These are phyloP conservation scores for Leptodontidium sp. DNA, from an alignment of 2,329 filamentous ascomycete species.

Conservation along the genomic window DNA sequence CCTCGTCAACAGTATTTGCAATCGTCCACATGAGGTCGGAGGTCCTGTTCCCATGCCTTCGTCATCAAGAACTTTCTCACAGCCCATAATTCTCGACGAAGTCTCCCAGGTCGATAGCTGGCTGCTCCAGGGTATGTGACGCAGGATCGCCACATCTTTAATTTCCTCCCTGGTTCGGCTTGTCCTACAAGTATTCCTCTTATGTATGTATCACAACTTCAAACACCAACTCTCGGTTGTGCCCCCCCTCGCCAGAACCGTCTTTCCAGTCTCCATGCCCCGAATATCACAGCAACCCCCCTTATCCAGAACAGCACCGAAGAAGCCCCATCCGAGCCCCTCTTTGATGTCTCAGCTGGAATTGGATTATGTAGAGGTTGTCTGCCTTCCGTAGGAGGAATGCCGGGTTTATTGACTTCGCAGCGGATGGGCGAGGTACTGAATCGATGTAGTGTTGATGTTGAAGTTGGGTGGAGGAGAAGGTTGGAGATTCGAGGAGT, in stretches of 20 bases:
- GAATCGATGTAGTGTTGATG: neutral
- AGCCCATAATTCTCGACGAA: too few relatives aligned
- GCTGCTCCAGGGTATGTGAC: neutral
- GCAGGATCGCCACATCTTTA: neutral
- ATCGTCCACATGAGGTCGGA: too few relatives aligned
- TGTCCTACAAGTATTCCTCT: neutral
- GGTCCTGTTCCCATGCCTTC: too few relatives aligned
- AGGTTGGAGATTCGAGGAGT: neutral
- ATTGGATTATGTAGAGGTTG: neutral
- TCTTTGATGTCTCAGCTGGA: neutral
- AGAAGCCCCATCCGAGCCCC: neutral
- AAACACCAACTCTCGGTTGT: neutral
- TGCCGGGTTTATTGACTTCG: neutral
- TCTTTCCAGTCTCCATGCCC: neutral
- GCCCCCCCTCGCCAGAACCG: conserved; percentile 4
- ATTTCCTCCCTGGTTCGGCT: neutral
- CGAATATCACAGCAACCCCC: neutral
- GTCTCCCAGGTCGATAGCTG: too few relatives aligned
- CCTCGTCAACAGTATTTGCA: too few relatives aligned
- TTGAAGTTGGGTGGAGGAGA: neutral
- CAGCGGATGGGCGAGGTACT: neutral
- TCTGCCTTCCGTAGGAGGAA: neutral
- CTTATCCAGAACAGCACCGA: conserved; percentile 2
- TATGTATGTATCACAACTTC: neutral
- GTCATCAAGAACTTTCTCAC: too few relatives aligned